Conservation (phyloP, 495 filamentous ascomycete species). For the Podospora pseudocomata region DNA sequence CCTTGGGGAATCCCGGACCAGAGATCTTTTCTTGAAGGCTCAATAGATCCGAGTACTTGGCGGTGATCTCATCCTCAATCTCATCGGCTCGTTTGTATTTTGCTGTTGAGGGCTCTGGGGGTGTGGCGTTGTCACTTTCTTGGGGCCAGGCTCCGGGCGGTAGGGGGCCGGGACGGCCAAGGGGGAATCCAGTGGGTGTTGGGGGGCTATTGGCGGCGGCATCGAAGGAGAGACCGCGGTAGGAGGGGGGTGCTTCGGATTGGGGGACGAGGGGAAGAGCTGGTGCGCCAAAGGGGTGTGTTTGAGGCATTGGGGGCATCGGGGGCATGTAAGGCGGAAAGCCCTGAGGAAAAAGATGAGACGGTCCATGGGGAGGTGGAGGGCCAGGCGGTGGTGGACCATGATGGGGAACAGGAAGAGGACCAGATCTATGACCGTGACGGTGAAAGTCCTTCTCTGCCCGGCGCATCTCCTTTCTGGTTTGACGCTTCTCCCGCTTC, state of each 20-base stretch:
- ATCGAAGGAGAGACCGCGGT: background rate
- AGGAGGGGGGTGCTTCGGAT: background rate
- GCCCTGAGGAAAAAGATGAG: background rate
- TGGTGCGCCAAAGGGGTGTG: background rate
- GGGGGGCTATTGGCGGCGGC: background rate
- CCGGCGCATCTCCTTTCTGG: slow-evolving; percentile 26
- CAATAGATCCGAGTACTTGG: slow-evolving; percentile 20
- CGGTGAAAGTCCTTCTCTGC: slow-evolving; percentile 24
- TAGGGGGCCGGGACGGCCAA: background rate
- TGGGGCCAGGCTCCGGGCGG: slow-evolving; percentile 30
- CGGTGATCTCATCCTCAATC: slow-evolving; percentile 32
- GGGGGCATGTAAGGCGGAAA: background rate
- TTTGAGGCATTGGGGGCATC: background rate
- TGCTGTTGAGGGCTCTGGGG: slow-evolving; percentile 9
- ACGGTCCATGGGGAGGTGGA: slow-evolving; percentile 1
- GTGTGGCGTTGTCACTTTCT: slow-evolving; percentile 5
- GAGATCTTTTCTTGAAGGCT: slow-evolving; percentile 15
- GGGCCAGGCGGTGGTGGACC: background rate
- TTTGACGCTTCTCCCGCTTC: slow-evolving; percentile 30
- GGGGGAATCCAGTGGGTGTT: background rate
- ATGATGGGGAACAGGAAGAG: slow-evolving; percentile 3
- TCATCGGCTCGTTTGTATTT: slow-evolving; percentile 28
- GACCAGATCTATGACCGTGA: slow-evolving; percentile 4
- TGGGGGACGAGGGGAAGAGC: background rate
- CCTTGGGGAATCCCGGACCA: slow-evolving; percentile 1